Base-by-base conservation (phyloP, 2,329 filamentous ascomycete genomes). In the Stachybotrys chartarum region DNA sequence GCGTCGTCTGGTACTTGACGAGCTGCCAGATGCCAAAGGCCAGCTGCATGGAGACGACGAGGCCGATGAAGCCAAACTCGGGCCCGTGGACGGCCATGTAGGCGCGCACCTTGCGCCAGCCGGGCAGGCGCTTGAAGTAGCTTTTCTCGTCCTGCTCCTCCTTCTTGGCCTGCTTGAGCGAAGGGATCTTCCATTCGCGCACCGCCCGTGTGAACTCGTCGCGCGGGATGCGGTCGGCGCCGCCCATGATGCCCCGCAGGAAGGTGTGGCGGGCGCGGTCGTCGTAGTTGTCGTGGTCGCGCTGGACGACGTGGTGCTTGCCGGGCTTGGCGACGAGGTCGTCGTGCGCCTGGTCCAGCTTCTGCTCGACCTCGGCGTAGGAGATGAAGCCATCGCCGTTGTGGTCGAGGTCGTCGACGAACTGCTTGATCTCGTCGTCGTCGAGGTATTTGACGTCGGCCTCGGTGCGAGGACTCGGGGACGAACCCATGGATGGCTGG, bases 11-110 rank as follows among this genome's bases (percentile, higher is more conserved):
- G 61, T 82, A 83, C 57, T 78, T 81, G 62, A 81, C 71, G 11
- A 79, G 66, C 59, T 84, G 79, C 80, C 80, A 83, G 8, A 77
- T 69, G 3, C 77, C 80, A 60, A 82, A 78, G 0, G 73, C 79
- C 16, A 81, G 61, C 63, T 79, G 75, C 59, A 78, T 69, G 0
- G 67, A 60, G 1, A 78, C 62, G 1, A 83, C 78, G 1, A 82
- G 63, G 0, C 64, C 69, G 7, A 81, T 56, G 60, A 82, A 83
- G 7, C 73, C 61, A 4, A 80, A 72, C 56, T 79, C 74, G 0
- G 79, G 78, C 0, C 79, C 80, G 53, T 79, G 73, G 1, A 84
- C 79, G 14, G 78, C 77, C 78, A 79, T 82, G 61, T 78, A 81
- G 0, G 80, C 77, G 24, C 78, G 72, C 2, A 77, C 56, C 30